A percentile compares a stretch with the other conserved stretches of the same genome.
These are phyloP conservation scores for Glebionis coronaria DNA, from an alignment of 129 eudicot genomes.

Conservation along the genomic window DNA sequence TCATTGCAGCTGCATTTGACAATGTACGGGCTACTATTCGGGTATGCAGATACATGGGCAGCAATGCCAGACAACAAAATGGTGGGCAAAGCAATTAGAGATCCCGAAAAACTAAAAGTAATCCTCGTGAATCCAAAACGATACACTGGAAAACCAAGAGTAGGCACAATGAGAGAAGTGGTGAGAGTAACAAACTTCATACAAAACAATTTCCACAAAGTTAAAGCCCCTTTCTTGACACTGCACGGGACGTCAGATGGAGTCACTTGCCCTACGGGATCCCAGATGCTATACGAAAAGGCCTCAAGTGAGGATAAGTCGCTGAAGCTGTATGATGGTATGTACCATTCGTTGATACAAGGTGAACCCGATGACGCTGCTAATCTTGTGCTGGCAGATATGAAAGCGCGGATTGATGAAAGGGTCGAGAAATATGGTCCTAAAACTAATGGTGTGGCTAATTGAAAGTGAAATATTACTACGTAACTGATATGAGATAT, in stretches of 20 bases:
- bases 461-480: background rate
- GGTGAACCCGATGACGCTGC: constrained; percentile 96
- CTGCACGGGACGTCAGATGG: constrained; percentile 81
- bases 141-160: constrained; percentile 63
- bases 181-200: constrained; percentile 53
- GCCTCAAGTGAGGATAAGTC: constrained; percentile 66
- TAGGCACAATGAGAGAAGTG: constrained; percentile 87
- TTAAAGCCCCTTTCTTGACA: constrained; percentile 59
- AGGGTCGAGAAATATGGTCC: constrained; percentile 57
- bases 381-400: constrained; percentile 64
- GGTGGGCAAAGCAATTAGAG: constrained; percentile 80
- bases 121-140: constrained; percentile 73
- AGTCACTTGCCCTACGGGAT: constrained; percentile 61
- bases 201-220: constrained; percentile 69
- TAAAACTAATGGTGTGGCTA: constrained; percentile 9
- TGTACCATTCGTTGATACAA: constrained; percentile 82
- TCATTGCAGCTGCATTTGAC: constrained; percentile 47
- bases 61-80: constrained; percentile 81
- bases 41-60: constrained; percentile 88
- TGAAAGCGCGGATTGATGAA: constrained; percentile 88
- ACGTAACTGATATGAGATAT: background rate
- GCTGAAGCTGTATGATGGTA: constrained; percentile 65
- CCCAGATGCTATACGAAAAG: constrained; percentile 71
- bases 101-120: constrained; percentile 62
- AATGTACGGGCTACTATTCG: constrained; percentile 72